These are phyloP conservation scores for Prototheca wickerhamii DNA, from an alignment of 163 green algal genomes.

Conservation along the genomic window DNA sequence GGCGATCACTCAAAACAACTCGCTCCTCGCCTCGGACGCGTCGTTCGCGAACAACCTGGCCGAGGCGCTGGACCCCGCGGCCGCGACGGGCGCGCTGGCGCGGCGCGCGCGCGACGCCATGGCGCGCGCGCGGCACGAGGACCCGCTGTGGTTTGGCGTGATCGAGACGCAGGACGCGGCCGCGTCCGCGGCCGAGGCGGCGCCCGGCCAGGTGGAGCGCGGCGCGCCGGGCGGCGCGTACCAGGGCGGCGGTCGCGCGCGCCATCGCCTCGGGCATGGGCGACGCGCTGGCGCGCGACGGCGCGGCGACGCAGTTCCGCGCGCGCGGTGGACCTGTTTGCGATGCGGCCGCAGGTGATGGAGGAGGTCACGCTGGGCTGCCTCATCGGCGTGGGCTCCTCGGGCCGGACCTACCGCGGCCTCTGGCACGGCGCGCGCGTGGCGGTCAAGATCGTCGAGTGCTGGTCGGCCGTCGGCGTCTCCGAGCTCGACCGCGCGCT, in stretches of 20 bases:
- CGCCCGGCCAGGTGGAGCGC: neutral
- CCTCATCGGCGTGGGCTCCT: constrained; percentile 12
- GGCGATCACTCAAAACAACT: neutral
- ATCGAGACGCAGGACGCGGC: neutral
- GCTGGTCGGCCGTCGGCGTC: neutral
- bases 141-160: neutral
- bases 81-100: neutral
- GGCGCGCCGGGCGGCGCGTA: no score
- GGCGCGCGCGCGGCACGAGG: no score
- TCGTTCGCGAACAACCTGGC: neutral
- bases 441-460: constrained; percentile 28
- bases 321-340: neutral
- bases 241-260: neutral
- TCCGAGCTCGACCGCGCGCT: no score
- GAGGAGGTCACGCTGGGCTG: constrained; percentile 18
- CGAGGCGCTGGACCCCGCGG: neutral
- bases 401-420: constrained; percentile 13
- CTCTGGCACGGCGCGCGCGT: constrained; percentile 20
- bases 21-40: neutral
- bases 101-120: neutral
- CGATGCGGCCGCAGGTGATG: neutral
- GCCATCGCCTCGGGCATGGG: neutral
- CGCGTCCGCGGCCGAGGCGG: no score
- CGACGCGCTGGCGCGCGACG: neutral
- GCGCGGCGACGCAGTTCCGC: no score